Evolutionary conservation across 495 filamentous ascomycete genomes (phyloP).

Genomic region (Talaromyces proteolyticus): DNA sequence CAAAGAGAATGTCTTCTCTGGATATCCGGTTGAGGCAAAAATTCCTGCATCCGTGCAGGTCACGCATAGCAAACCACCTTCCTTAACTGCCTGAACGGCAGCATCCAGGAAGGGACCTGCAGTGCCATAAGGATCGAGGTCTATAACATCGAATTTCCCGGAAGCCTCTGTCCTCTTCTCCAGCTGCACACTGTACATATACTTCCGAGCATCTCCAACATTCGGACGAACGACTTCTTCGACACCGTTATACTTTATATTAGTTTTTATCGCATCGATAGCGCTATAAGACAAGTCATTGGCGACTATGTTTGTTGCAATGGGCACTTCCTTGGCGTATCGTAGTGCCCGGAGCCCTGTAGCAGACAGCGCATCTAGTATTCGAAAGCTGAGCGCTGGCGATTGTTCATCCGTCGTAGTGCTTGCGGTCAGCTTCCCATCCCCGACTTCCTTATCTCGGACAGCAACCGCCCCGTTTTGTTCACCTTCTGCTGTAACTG

Average conservation of each 20-base stretch:
- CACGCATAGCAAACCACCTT: slow-evolving; percentile 87
- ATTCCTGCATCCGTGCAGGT: slow-evolving; percentile 95
- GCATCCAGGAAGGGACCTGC: slow-evolving; percentile 88
- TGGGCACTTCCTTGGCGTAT: slow-evolving; percentile 86
- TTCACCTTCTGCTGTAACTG: slow-evolving; percentile 6
- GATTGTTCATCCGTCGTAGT: slow-evolving; percentile 6
- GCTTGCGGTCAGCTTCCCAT: slow-evolving; percentile 7
- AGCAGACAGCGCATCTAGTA: slow-evolving; percentile 92
- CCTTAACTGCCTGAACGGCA: slow-evolving; percentile 74
- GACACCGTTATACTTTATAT: slow-evolving; percentile 76
- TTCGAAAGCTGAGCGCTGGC: slow-evolving; percentile 46
- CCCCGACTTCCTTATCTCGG: slow-evolving; percentile 2
- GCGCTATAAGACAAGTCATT: slow-evolving; percentile 81
- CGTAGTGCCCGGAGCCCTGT: slow-evolving; percentile 89
- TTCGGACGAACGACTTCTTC: slow-evolving; percentile 62
- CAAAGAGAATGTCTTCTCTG: slow-evolving; percentile 84
- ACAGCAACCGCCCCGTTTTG: slow-evolving; percentile 6
- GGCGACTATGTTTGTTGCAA: slow-evolving; percentile 72
- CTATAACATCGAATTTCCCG: slow-evolving; percentile 77
- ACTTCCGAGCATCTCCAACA: slow-evolving; percentile 76
- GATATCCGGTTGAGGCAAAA: slow-evolving; percentile 87
- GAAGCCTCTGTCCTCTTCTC: slow-evolving; percentile 2
- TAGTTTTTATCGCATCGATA: slow-evolving; percentile 72
- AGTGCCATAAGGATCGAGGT: slow-evolving; percentile 93
- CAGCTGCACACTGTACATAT: slow-evolving; percentile 72